These are phyloP conservation scores for Aspergillus pseudotamarii DNA, from an alignment of 2,329 filamentous ascomycete species.

Conservation along the genomic window DNA sequence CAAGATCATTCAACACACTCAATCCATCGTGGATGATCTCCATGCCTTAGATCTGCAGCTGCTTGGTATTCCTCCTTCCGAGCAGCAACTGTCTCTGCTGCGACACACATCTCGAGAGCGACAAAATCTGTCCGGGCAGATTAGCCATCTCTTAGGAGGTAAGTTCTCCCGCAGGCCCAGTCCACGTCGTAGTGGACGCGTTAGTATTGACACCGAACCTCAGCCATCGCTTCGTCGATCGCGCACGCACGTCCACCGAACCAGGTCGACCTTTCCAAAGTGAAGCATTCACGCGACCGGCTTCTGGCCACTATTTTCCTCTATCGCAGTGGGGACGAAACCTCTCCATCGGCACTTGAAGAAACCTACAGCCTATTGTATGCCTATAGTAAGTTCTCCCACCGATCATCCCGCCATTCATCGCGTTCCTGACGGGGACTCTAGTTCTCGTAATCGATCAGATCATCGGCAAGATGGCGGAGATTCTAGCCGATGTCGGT, in stretches of 20 bases:
- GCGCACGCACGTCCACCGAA: slow-evolving; percentile 93
- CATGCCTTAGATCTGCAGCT: slow-evolving; percentile 95
- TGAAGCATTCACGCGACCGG: slow-evolving; percentile 76
- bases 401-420: neutral
- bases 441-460: slow-evolving; percentile 65
- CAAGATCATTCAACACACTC: slow-evolving; percentile 76
- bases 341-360: slow-evolving; percentile 48
- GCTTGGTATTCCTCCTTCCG: slow-evolving; percentile 70
- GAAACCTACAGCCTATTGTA: slow-evolving; percentile 88
- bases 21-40: slow-evolving; percentile 86
- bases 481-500: slow-evolving; percentile 58
- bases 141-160: slow-evolving; percentile 81
- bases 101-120: slow-evolving; percentile 78
- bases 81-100: slow-evolving; percentile 79
- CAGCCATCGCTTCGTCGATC: slow-evolving; percentile 85
- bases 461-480: slow-evolving; percentile 57
- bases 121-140: slow-evolving; percentile 77
- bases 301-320: slow-evolving; percentile 85
- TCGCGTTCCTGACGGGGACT: neutral
- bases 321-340: slow-evolving; percentile 71
- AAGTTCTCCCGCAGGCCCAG: slow-evolving; percentile 21
- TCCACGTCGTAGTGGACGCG: accelerated
- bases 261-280: slow-evolving; percentile 76
- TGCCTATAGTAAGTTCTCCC: slow-evolving; percentile 71
- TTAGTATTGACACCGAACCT: slow-evolving; percentile 46